Percentiles rank a stretch among this genome's conserved stretches.
Conservation (phyloP, 495 filamentous ascomycete genomes). For the Parachaetomium inaequale region DNA sequence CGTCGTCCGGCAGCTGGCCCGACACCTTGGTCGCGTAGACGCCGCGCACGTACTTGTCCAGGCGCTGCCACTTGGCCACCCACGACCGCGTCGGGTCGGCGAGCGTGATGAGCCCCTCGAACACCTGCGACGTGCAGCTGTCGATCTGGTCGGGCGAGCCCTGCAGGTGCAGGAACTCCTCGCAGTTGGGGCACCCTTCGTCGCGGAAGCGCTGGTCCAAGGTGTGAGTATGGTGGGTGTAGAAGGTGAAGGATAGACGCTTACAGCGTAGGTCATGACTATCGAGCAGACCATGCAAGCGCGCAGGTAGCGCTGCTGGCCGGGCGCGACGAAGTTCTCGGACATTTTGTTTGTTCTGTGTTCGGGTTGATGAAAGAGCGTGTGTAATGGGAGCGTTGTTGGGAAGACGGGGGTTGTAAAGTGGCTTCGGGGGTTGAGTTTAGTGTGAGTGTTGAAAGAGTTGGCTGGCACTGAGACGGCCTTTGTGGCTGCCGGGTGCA, state of each 20-base stretch:
- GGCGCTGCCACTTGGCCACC: conserved; percentile 92
- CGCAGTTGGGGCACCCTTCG: conserved; percentile 94
- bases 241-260: conserved; percentile 24
- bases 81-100: conserved; percentile 75
- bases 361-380: background rate
- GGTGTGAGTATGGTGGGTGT: conserved; percentile 20
- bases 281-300: conserved; percentile 98
- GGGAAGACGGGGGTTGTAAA: background rate
- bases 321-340: conserved; percentile 58
- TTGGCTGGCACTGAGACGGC: conserved; percentile 1
- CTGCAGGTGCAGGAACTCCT: conserved; percentile 77
- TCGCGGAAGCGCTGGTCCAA: conserved; percentile 64
- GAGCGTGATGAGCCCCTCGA: conserved; percentile 81
- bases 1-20: conserved; percentile 62
- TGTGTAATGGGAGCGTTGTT: background rate
- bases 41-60: conserved; percentile 79
- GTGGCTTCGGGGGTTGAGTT: background rate
- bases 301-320: conserved; percentile 75
- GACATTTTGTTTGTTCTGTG: conserved; percentile 30
- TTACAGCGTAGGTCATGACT: conserved; percentile 72
- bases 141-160: conserved; percentile 74
- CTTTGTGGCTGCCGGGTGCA: background rate
- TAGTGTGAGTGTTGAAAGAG: background rate
- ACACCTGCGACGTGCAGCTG: conserved; percentile 93
- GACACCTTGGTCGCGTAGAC: conserved; percentile 93